These are phyloP conservation scores for Actinidia polygama DNA, from an alignment of 179 eudicot species.

Conservation along the genomic window DNA sequence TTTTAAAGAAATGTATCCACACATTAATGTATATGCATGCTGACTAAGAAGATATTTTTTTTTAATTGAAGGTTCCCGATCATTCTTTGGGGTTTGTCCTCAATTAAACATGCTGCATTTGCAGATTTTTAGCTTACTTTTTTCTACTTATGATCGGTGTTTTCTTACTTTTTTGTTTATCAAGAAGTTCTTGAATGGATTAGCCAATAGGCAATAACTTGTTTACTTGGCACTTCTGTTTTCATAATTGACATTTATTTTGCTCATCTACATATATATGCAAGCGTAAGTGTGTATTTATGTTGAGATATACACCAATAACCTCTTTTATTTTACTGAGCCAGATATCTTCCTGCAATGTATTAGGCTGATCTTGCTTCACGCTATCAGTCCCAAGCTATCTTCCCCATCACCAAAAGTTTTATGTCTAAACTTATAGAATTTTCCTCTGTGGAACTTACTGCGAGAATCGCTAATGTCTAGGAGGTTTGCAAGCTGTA, in stretches of 20 bases:
- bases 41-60: background rate
- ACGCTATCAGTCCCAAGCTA: background rate
- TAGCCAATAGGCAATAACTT: too few relatives aligned
- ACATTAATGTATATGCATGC: background rate
- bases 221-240: background rate
- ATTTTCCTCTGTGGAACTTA: constrained; percentile 52
- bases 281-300: background rate
- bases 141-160: background rate
- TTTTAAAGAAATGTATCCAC: background rate
- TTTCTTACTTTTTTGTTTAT: background rate
- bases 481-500: constrained; percentile 98
- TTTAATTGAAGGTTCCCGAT: background rate
- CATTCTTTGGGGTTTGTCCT: background rate
- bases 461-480: constrained; percentile 53
- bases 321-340: background rate
- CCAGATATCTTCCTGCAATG: background rate
- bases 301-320: constrained; percentile 7
- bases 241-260: background rate
- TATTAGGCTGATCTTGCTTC: background rate
- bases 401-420: constrained; percentile 13
- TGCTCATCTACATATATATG: background rate
- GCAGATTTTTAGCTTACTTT: background rate
- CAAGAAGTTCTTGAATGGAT: too few relatives aligned
- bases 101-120: background rate
- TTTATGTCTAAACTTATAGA: constrained; percentile 37